Evolutionary conservation across 2,329 filamentous ascomycete species (phyloP).

Genomic region (Scytalidium sp.): DNA sequence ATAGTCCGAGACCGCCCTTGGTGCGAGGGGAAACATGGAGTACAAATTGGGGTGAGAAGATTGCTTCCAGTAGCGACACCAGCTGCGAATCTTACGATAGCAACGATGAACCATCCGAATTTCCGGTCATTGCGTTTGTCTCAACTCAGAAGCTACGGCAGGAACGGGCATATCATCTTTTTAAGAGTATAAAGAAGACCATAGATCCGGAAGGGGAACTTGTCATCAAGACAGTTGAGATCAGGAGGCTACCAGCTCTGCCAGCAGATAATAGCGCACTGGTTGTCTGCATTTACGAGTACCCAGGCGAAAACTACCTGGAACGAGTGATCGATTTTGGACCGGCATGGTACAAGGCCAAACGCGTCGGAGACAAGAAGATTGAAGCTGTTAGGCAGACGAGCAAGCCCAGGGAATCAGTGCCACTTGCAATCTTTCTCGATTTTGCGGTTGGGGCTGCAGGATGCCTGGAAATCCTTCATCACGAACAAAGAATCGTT

Average conservation of each 20-base stretch:
- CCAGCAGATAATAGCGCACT: slow-evolving; percentile 69
- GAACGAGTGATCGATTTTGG: slow-evolving; percentile 72
- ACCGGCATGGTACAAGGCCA: slow-evolving; percentile 64
- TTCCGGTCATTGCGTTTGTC: slow-evolving; percentile 71
- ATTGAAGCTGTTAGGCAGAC: slow-evolving; percentile 28
- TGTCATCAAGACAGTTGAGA: slow-evolving; percentile 77
- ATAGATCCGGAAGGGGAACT: slow-evolving; percentile 72
- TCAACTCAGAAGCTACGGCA: slow-evolving; percentile 80
- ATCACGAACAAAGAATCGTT: slow-evolving; percentile 80
- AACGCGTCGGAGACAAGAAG: slow-evolving; percentile 46
- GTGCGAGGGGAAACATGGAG: no score
- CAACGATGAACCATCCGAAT: slow-evolving; percentile 5
- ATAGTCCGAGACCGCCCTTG: no score
- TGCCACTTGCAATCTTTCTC: slow-evolving; percentile 74
- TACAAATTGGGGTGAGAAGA: no score
- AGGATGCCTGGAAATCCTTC: slow-evolving; percentile 84
- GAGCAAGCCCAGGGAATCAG: slow-evolving; percentile 52
- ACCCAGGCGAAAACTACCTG: slow-evolving; percentile 72
- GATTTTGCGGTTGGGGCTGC: slow-evolving; percentile 89
- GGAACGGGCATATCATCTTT: slow-evolving; percentile 83
- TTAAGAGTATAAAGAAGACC: slow-evolving; percentile 66
- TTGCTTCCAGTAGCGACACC: slow-evolving; percentile 23
- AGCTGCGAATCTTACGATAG: slow-evolving; percentile 13
- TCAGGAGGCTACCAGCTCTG: slow-evolving; percentile 67
- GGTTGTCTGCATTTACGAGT: slow-evolving; percentile 77